Base-by-base conservation (phyloP, 2,329 filamentous ascomycete genomes). In the Berkeleyomyces rouxiae region DNA sequence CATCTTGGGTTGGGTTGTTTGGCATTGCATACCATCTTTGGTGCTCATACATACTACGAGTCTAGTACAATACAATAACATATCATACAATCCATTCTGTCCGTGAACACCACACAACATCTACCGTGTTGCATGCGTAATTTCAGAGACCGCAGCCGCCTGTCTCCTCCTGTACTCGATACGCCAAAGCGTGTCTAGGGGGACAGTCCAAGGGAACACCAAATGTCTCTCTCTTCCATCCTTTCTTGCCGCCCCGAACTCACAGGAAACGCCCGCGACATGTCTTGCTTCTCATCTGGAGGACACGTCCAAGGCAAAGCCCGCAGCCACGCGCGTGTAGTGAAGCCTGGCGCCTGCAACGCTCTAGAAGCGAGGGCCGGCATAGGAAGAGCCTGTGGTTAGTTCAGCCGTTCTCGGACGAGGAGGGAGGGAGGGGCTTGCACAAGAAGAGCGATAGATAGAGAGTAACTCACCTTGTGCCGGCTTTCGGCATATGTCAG, bases 401-500 rank as follows among this genome's bases (percentile, higher is more conserved):
- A n/a, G 11, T 16, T 40, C 23, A 23, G 23, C 23, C 10, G 0
- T 60, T n/a, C 53, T 42, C 51, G 46, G 11, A 3, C 7, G 2
- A n/a, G 31, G 5, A 4, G 13, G 43, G 16, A n/a, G 10, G 36
- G 1, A 11, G 9, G 46, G 58, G 40, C 51, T 9, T 23, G 62
- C n/a, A 51, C 16, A 44, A 61, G 40, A 40, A 42, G 55, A 23
- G 33, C 13, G 47, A 40, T 11, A 40, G 43, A 7, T 59, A 61
- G 40, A 53, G 39, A 43, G 58, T 6, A 11, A 57, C 79, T 67
- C 69, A 85, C 82, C 67, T 82, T 78, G 40, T 76, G 75, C 39
- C 75, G 74, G 66, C 77, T 77, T 66, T 79, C 76, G 1, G 82
- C 79, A 49, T 81, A 77, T 74, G 82, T 82, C 75, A 82, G 80